Evolutionary conservation across 306 rosid genomes (phyloP).

Genomic region (Prinsepia uniflora): DNA sequence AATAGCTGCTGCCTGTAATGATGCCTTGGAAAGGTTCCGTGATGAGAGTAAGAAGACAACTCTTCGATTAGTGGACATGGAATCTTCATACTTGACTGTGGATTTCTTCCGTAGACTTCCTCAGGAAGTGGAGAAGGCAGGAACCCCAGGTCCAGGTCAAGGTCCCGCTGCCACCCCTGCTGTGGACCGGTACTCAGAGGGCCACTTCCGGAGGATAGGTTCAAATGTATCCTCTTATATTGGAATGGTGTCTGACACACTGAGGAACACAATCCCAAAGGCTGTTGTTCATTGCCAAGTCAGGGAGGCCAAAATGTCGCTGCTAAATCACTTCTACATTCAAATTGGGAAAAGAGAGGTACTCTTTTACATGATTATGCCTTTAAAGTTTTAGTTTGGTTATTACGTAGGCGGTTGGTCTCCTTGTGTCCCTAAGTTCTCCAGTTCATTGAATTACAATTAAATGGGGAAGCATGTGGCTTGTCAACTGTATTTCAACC

Average conservation of each 20-base stretch:
- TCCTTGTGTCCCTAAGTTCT: not conserved
- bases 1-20: slow-evolving; percentile 68
- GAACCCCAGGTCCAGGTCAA: slow-evolving; percentile 21
- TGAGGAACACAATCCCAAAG: slow-evolving; percentile 79
- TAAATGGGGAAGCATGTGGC: not conserved
- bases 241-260: slow-evolving; percentile 84
- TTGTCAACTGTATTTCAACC: not conserved
- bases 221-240: slow-evolving; percentile 83
- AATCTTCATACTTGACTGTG: slow-evolving; percentile 87
- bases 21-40: slow-evolving; percentile 88
- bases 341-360: slow-evolving; percentile 93
- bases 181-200: slow-evolving; percentile 74
- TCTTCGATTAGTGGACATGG: slow-evolving; percentile 92
- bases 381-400: not conserved
- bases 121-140: slow-evolving; percentile 72
- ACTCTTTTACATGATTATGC: slow-evolving; percentile 3
- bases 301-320: slow-evolving; percentile 70
- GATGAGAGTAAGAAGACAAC: slow-evolving; percentile 80
- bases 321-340: slow-evolving; percentile 72
- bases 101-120: slow-evolving; percentile 97
- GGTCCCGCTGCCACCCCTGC: slow-evolving; percentile 20
- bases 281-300: slow-evolving; percentile 98
- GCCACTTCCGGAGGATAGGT: slow-evolving; percentile 81
- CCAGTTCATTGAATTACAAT: not conserved
- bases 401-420: not conserved